Evolutionary conservation across 2,329 filamentous ascomycete species (phyloP).

Genomic region (Cordyceps tenuipes): DNA sequence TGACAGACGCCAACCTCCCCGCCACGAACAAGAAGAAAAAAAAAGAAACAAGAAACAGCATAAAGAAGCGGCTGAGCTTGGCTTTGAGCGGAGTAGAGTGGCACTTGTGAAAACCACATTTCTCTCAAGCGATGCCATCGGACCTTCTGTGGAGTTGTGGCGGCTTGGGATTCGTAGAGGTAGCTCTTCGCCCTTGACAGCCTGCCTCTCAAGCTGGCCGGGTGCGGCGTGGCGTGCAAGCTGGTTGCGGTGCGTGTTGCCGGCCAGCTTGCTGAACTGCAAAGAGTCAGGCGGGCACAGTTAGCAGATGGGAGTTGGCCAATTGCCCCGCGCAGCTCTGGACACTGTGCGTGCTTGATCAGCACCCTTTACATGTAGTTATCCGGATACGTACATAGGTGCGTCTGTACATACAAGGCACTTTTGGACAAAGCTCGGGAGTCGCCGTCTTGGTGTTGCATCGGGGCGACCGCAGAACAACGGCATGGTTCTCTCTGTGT

Average conservation of each 20-base stretch:
- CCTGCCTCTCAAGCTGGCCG: constrained; percentile 13
- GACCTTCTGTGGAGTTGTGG: constrained; percentile 10
- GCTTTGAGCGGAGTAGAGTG: not conserved
- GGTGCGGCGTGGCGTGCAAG: not conserved
- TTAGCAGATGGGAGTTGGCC: not conserved
- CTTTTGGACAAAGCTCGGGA: not conserved
- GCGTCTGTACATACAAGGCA: not conserved
- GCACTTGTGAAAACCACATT: not conserved
- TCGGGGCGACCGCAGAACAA: not conserved
- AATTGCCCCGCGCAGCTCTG: not conserved
- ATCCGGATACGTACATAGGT: not conserved
- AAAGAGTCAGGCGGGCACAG: not conserved
- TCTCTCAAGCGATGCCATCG: not conserved
- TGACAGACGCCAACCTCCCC: not conserved
- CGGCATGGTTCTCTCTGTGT: not conserved
- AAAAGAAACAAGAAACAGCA: not conserved
- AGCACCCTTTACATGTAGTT: not conserved
- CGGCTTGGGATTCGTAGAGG: not conserved
- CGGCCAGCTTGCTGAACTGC: not conserved
- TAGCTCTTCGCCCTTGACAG: not conserved
- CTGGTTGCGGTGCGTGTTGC: not conserved
- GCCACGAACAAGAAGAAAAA: not conserved
- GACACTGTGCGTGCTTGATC: not conserved
- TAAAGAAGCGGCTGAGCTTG: not conserved
- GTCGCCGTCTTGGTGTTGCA: not conserved